Evolutionary conservation across 2,329 filamentous ascomycete genomes (phyloP).

Genomic region (Verticillium albo-atrum): DNA sequence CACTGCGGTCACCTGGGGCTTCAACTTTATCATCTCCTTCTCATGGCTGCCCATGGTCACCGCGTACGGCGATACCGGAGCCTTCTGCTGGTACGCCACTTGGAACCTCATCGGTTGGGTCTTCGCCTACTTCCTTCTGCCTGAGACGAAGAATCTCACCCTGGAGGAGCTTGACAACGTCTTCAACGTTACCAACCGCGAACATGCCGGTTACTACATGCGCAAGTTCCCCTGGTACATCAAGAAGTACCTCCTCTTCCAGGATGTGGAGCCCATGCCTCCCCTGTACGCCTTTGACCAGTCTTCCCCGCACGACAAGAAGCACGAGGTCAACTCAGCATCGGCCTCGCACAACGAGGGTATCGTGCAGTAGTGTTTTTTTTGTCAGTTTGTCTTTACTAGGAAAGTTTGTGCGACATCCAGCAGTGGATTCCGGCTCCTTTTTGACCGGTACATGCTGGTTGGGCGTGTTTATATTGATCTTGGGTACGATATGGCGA

Average conservation of each 20-base stretch:
- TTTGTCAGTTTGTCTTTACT: too few species aligned
- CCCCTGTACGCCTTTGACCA: constrained; percentile 24
- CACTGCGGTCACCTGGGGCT: constrained; percentile 35
- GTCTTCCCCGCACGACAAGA: not conserved
- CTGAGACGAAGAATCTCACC: constrained; percentile 28
- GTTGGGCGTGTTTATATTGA: not conserved
- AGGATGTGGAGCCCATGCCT: constrained; percentile 23
- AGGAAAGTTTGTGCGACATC: not conserved
- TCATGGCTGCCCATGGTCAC: constrained; percentile 22
- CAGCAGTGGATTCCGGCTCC: not conserved
- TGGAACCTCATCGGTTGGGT: constrained; percentile 30
- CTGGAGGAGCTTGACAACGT: constrained; percentile 29
- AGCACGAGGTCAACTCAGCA: not conserved
- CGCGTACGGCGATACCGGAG: constrained; percentile 24
- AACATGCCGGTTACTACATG: constrained; percentile 24
- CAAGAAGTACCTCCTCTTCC: constrained; percentile 21
- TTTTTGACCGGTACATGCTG: not conserved
- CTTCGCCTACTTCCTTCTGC: constrained; percentile 26
- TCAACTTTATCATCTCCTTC: constrained; percentile 32
- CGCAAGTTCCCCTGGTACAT: constrained; percentile 26
- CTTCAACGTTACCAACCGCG: constrained; percentile 23
- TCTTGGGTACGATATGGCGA: not conserved
- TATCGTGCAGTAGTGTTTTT: not conserved
- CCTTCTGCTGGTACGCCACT: constrained; percentile 33
- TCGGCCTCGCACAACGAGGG: not conserved